Conservation (phyloP, 768 basidiomycete genomes). For the Kwoniella botswanensis region DNA sequence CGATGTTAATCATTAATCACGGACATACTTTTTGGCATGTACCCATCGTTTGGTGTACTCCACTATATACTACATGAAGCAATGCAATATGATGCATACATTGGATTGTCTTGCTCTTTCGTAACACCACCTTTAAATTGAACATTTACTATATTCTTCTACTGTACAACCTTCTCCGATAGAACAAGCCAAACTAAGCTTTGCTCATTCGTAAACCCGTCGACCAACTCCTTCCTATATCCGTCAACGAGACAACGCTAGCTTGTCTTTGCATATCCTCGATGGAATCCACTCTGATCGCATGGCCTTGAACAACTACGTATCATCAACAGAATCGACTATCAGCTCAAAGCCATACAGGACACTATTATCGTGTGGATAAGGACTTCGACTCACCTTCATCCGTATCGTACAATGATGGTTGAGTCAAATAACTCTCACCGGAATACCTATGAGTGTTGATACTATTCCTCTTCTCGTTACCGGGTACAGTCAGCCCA, state of each 20-base stretch:
- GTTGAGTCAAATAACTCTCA: slow-evolving; percentile 13
- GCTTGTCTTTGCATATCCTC: slow-evolving; percentile 16
- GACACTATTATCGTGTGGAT: not conserved
- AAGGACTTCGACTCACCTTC: slow-evolving; percentile 13
- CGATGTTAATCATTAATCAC: not conserved
- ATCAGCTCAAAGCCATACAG: not conserved
- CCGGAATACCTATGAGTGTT: slow-evolving; percentile 8
- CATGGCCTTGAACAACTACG: slow-evolving; percentile 15
- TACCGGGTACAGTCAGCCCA: not conserved
- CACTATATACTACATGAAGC: too few relatives aligned
- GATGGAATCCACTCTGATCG: slow-evolving; percentile 19
- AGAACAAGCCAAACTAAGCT: not conserved
- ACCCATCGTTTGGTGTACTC: too few relatives aligned
- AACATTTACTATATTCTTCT: too few relatives aligned
- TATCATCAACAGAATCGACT: too few relatives aligned
- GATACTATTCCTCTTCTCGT: not conserved
- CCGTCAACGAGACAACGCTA: slow-evolving; percentile 8
- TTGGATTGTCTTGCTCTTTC: too few relatives aligned
- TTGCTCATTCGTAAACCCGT: slow-evolving; percentile 1
- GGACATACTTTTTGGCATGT: not conserved
- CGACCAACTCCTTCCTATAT: slow-evolving; percentile 12
- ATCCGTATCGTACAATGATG: slow-evolving; percentile 19
- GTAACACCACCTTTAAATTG: too few relatives aligned
- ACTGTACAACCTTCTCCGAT: too few relatives aligned
- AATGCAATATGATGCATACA: too few relatives aligned